Percentiles rank a stretch among this genome's conserved stretches.
phyloP scores from a whole-genome alignment of 495 filamentous ascomycete genomes.

The Aspergillus bertholletiae region DNA sequence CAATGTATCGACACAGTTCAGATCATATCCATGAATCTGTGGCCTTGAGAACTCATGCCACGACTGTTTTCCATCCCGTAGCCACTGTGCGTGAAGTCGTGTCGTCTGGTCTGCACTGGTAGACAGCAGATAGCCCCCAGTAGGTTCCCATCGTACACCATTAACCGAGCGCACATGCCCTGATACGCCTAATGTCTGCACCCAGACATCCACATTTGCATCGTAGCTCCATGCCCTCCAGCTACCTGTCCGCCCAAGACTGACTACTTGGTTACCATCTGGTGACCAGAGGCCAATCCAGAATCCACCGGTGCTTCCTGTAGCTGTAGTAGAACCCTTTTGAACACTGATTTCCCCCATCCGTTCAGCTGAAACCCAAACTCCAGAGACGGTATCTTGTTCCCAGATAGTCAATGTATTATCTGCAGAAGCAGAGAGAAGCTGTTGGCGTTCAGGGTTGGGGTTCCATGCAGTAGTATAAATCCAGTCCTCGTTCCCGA shows the following conservation, averaged over 20 bases:
- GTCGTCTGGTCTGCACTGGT: constrained; percentile 93
- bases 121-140: constrained; percentile 81
- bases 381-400: constrained; percentile 72
- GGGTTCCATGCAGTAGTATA: constrained; percentile 79
- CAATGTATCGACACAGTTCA: constrained; percentile 86
- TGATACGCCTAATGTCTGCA: constrained; percentile 69
- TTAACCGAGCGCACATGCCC: constrained; percentile 80
- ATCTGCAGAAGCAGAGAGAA: constrained; percentile 91
- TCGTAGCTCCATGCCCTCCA: constrained; percentile 80
- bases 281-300: constrained; percentile 96
- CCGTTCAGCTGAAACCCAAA: constrained; percentile 81
- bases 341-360: constrained; percentile 91
- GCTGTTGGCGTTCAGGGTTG: constrained; percentile 53
- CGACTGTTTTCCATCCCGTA: constrained; percentile 44
- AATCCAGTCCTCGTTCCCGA: constrained; percentile 98
- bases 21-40: constrained; percentile 96
- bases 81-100: constrained; percentile 86
- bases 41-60: constrained; percentile 97
- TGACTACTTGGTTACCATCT: constrained; percentile 66
- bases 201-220: constrained; percentile 59
- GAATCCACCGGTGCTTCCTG: constrained; percentile 91
- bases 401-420: constrained; percentile 94
- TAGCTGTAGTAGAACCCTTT: constrained; percentile 93
- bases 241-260: constrained; percentile 85
- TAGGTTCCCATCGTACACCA: constrained; percentile 77